phyloP scores from a whole-genome alignment of 371 early-diverging fungal species.

The Mucor plumbeus region DNA sequence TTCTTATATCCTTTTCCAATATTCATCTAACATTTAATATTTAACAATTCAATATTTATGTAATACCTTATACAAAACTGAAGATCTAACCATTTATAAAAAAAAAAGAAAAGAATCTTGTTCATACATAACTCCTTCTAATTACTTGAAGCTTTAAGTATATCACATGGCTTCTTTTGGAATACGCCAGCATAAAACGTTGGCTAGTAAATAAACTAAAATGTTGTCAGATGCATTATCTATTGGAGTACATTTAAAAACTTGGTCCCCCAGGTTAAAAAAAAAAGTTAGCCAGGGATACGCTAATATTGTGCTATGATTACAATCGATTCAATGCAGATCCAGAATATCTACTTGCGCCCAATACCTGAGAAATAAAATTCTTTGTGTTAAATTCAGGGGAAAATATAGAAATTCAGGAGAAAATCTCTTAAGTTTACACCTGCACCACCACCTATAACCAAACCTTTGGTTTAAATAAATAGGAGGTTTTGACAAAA shows the following conservation, averaged over 20 bases:
- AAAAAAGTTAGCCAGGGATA: not conserved
- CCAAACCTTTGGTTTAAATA: too few relatives aligned
- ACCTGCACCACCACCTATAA: not conserved
- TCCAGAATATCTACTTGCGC: not conserved
- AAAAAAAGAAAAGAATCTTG: not conserved
- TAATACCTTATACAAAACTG: not conserved
- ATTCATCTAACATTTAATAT: too few relatives aligned
- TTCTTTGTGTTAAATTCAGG: not conserved
- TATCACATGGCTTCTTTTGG: not conserved
- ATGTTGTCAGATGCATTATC: not conserved
- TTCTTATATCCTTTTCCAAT: too few relatives aligned
- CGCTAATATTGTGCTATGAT: not conserved
- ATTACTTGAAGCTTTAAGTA: not conserved
- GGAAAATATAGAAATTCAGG: not conserved
- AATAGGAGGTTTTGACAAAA: too few relatives aligned
- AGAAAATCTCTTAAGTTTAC: not conserved
- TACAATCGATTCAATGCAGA: not conserved
- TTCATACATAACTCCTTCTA: not conserved
- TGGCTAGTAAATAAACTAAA: not conserved
- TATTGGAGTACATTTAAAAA: not conserved
- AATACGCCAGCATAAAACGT: not conserved
- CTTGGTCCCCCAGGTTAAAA: not conserved
- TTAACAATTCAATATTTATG: not conserved
- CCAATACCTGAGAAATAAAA: not conserved
- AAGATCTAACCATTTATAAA: not conserved